Base-by-base conservation (phyloP, 345 rosid genomes). In the Acer saccharum region DNA sequence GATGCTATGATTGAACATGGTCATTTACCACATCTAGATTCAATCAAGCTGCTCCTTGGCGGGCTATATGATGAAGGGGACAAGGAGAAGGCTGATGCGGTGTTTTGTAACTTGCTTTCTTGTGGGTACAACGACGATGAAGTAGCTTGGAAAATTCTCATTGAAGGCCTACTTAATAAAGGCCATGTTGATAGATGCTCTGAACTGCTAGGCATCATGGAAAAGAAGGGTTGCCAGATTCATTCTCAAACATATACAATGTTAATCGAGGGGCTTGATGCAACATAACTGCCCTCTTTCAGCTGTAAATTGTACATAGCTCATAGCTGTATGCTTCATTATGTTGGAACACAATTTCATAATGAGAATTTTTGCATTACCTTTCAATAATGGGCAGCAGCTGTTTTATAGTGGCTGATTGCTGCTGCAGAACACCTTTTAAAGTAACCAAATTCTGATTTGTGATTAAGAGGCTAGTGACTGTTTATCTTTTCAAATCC, bases 101-200 rank as follows among this genome's bases (percentile, higher is more conserved):
- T 89, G 65, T 93, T 94, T 64, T 52, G 61, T 73, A 82, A 81
- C 68, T 76, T 93, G 82, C 90, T 94, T 78, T 74, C 9, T 58
- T 88, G 87, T 78, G 91, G 89, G 66, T 93, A 93, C 83, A 85
- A 89, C 76, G 55, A 77, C 73, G 98, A 94, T 79, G 98, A 94
- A 81, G 73, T 94, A 71, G 94, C 93, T 78, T 94, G 98, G 98
- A 90, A 89, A 72, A 86, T 94, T 68, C 85, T 94, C 74, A 72
- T 93, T 62, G 98, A 94, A 74, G 98, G 98, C 54, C 83, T 93
- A 3, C 92, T 91, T 54, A 89, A 87, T 83, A 82, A 81, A 60
- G 95, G 94, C 64, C 82, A 80, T 78, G 78, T 72, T 39, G 89
- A 86, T 75, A 80, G 84, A 67, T 91, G 90, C 80, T 84, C 85